phyloP scores from a whole-genome alignment of 75 land plant species.

The Adiantum capillusveneris region DNA sequence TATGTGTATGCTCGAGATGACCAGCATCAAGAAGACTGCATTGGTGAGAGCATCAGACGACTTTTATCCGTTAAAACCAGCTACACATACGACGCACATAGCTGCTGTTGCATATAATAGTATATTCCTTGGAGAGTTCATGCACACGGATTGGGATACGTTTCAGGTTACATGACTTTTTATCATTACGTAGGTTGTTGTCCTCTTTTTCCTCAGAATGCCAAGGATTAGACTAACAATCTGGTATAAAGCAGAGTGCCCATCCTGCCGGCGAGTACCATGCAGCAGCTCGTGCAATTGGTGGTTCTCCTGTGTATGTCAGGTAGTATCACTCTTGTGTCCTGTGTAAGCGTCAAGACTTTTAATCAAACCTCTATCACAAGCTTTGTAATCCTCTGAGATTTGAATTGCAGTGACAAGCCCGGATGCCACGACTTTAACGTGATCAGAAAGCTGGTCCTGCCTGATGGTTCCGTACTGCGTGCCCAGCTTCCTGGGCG shows the following conservation, averaged over 20 bases:
- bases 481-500: slow-evolving; percentile 72
- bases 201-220: no score
- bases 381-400: not conserved
- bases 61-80: slow-evolving; percentile 84
- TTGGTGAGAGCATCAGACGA: slow-evolving; percentile 91
- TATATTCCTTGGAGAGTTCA: slow-evolving; percentile 84
- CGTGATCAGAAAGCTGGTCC: slow-evolving; percentile 61
- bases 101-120: slow-evolving; percentile 85
- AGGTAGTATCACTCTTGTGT: slow-evolving; percentile 37
- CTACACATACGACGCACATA: slow-evolving; percentile 87
- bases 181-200: slow-evolving; percentile 18
- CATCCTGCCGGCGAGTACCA: slow-evolving; percentile 96
- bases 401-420: slow-evolving; percentile 58
- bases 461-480: slow-evolving; percentile 77
- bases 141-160: slow-evolving; percentile 99
- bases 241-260: slow-evolving; percentile 35
- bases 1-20: no score
- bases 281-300: slow-evolving; percentile 85
- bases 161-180: slow-evolving; percentile 49
- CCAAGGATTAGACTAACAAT: no score
- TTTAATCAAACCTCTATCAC: not conserved
- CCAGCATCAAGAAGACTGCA: slow-evolving; percentile 90
- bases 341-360: slow-evolving; percentile 19
- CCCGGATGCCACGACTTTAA: slow-evolving; percentile 73
- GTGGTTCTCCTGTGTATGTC: slow-evolving; percentile 91